Percentiles rank a stretch among this genome's conserved stretches.
These are phyloP conservation scores for Nelumbo lutea DNA, from an alignment of 164 flowering plant species.

Conservation along the genomic window DNA sequence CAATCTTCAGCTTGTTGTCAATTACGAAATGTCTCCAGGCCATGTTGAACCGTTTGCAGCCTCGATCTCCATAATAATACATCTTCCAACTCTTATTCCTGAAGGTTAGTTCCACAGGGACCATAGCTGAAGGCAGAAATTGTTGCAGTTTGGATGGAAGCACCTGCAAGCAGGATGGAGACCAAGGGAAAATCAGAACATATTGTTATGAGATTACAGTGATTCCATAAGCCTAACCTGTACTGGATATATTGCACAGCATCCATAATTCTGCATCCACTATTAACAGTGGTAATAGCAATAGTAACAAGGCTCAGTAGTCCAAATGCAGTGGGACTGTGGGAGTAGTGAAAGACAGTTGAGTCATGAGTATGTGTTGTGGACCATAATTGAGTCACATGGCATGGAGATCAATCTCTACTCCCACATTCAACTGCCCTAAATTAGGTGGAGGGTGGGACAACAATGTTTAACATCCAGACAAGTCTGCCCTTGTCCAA, in stretches of 20 bases:
- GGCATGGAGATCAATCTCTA: no score
- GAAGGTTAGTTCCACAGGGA: constrained; percentile 24
- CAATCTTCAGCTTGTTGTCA: constrained; percentile 32
- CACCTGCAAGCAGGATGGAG: constrained; percentile 2
- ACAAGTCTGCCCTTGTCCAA: no score
- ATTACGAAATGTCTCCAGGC: constrained; percentile 34
- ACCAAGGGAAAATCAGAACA: not conserved
- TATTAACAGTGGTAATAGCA: not conserved
- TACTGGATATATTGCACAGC: not conserved
- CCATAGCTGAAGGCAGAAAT: constrained; percentile 18
- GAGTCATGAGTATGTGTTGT: not conserved
- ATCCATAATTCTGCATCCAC: not conserved
- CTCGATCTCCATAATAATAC: constrained; percentile 16
- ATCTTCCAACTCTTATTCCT: constrained; percentile 32
- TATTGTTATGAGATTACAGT: not conserved
- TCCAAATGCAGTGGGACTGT: not conserved
- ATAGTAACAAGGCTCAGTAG: not conserved
- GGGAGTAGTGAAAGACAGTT: not conserved
- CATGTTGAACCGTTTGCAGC: constrained; percentile 9
- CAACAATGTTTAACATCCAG: no score
- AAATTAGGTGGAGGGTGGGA: no score
- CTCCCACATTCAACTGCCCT: no score
- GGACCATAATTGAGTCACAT: not conserved
- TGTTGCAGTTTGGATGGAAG: constrained; percentile 14
- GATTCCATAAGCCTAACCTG: not conserved